Percentiles rank a stretch among this genome's conserved stretches.
phyloP scores from a whole-genome alignment of 805 yeast species.

The Saccharomycopsis javanensis region DNA sequence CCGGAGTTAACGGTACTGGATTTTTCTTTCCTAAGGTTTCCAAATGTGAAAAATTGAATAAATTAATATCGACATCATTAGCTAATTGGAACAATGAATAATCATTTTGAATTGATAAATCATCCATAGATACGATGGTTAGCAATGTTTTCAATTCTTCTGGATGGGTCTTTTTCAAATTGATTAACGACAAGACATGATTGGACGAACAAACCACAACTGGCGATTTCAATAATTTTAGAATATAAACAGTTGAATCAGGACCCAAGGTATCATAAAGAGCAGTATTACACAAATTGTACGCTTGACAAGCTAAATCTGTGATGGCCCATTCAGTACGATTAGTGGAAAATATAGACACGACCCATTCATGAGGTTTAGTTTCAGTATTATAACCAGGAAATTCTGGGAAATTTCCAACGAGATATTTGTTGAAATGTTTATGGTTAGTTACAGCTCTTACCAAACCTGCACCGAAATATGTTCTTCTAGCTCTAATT shows the following conservation, averaged over 20 bases:
- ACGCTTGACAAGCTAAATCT: slow-evolving; percentile 47
- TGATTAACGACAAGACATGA: slow-evolving; percentile 33
- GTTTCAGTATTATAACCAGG: slow-evolving; percentile 21
- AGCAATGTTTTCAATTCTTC: slow-evolving; percentile 13
- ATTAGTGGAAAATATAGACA: slow-evolving; percentile 40
- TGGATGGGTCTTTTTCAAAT: slow-evolving; percentile 29
- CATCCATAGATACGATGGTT: slow-evolving; percentile 20
- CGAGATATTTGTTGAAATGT: slow-evolving; percentile 16
- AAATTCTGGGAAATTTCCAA: slow-evolving; percentile 19
- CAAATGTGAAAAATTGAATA: slow-evolving; percentile 27
- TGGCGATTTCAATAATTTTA: slow-evolving; percentile 43
- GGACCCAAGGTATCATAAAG: slow-evolving; percentile 38
- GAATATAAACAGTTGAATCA: slow-evolving; percentile 42
- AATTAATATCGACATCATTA: slow-evolving; percentile 23
- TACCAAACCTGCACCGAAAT: slow-evolving; percentile 34
- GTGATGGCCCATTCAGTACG: slow-evolving; percentile 48
- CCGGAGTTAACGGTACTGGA: slow-evolving; percentile 28
- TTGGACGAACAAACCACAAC: slow-evolving; percentile 37
- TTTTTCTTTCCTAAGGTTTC: slow-evolving; percentile 28
- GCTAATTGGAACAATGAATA: slow-evolving; percentile 5
- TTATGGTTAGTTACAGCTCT: slow-evolving; percentile 22
- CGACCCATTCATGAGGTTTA: slow-evolving; percentile 29
- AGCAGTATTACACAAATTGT: slow-evolving; percentile 35
- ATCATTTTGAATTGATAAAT: slow-evolving; percentile 3
- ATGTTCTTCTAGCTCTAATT: slow-evolving; percentile 27